Evolutionary conservation across 169 alveolate genomes (phyloP).

Genomic region (Babesia bigemina): DNA sequence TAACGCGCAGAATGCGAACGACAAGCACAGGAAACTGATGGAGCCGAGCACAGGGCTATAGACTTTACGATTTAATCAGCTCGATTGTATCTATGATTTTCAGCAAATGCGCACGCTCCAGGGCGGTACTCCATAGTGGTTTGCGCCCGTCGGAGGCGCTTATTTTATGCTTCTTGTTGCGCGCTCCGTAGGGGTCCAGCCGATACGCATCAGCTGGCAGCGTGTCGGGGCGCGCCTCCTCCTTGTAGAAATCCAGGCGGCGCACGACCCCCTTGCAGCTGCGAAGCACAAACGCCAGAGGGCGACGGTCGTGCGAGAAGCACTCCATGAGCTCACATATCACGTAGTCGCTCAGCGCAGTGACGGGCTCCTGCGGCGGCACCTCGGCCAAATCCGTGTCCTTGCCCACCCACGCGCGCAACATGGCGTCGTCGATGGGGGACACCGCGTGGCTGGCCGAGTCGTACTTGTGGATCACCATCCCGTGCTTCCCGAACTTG

Average conservation of each 20-base stretch:
- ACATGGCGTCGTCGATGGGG: slow-evolving; percentile 47
- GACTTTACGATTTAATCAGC: background rate
- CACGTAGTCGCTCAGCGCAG: slow-evolving; percentile 16
- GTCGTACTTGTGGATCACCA: slow-evolving; percentile 55
- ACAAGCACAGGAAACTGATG: slow-evolving; percentile 9
- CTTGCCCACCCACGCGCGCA: slow-evolving; percentile 31
- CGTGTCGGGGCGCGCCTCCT: background rate
- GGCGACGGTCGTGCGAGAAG: slow-evolving; percentile 63
- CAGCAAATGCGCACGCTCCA: slow-evolving; percentile 18
- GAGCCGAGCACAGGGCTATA: slow-evolving; percentile 7
- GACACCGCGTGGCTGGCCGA: slow-evolving; percentile 5
- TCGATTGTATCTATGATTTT: background rate
- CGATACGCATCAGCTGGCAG: background rate
- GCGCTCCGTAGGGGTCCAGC: background rate
- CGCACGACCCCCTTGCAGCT: background rate
- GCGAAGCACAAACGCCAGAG: slow-evolving; percentile 26
- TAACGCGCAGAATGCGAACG: slow-evolving; percentile 18
- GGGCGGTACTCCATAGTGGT: background rate
- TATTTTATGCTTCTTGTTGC: background rate
- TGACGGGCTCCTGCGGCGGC: slow-evolving; percentile 23
- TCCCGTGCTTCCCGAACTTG: slow-evolving; percentile 1
- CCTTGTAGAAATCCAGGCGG: background rate
- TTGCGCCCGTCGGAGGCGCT: background rate
- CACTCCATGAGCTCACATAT: slow-evolving; percentile 57
- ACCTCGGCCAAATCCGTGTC: background rate